Conservation (phyloP, 306 rosid genomes). For the Albizia julibrissin region DNA sequence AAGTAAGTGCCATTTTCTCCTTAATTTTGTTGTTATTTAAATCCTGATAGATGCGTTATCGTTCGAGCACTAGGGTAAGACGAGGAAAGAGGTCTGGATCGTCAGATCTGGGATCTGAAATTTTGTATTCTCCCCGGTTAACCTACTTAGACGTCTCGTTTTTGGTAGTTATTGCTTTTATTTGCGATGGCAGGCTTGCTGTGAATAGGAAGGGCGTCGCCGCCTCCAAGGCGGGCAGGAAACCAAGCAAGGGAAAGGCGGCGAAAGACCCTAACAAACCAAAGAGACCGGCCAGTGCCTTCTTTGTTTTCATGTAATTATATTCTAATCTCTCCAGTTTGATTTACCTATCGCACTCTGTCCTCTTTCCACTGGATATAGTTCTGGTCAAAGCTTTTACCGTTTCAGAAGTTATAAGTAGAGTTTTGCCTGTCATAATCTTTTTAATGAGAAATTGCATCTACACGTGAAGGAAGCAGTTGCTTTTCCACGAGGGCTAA, state of each 20-base stretch:
- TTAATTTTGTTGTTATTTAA: not conserved
- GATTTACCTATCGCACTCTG: not conserved
- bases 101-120: slow-evolving; percentile 34
- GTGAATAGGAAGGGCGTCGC: slow-evolving; percentile 54
- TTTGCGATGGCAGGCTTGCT: slow-evolving; percentile 44
- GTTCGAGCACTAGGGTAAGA: not conserved
- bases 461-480: not conserved
- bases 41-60: not conserved
- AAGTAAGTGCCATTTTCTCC: slow-evolving; percentile 41
- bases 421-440: not conserved
- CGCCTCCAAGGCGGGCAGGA: slow-evolving; percentile 33
- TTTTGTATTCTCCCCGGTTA: not conserved
- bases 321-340: not conserved
- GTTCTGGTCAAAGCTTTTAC: not conserved
- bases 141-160: not conserved
- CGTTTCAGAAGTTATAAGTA: not conserved
- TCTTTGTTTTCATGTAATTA: slow-evolving; percentile 66
- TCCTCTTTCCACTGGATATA: not conserved
- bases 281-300: slow-evolving; percentile 69
- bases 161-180: not conserved
- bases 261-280: slow-evolving; percentile 73
- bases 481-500: not conserved
- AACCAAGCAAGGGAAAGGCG: slow-evolving; percentile 44
- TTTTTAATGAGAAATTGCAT: not conserved
- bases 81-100: not conserved